phyloP scores from a whole-genome alignment of 73 alveolate species.

The Tetrahymena elliotti region DNA sequence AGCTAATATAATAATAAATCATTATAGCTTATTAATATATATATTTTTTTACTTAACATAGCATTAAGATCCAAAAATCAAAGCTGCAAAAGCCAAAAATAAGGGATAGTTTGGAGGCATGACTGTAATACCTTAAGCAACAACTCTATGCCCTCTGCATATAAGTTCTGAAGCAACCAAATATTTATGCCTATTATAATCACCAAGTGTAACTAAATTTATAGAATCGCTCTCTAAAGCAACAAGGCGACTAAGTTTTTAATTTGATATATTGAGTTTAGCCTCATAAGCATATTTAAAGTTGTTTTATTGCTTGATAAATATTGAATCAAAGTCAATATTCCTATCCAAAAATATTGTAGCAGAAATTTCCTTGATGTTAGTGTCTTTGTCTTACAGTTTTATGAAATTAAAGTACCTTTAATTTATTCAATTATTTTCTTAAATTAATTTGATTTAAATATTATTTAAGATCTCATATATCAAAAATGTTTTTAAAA shows the following conservation, averaged over 20 bases:
- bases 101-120: background rate
- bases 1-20: background rate
- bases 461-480: no score
- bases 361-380: background rate
- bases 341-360: background rate
- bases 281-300: background rate
- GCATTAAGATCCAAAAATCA: background rate
- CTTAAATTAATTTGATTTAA: no score
- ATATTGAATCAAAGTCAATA: background rate
- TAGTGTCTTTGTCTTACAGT: background rate
- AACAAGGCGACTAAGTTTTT: background rate
- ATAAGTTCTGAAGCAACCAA: background rate
- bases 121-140: background rate
- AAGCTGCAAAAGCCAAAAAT: background rate
- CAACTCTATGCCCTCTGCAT: background rate
- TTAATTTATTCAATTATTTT: background rate
- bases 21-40: background rate
- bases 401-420: background rate
- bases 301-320: background rate
- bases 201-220: background rate
- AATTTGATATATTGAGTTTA: background rate
- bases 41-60: background rate
- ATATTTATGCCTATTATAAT: background rate
- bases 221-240: background rate
- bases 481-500: no score